Evolutionary conservation across 352 stramenopile species (phyloP).

Genomic region (Globisporangium polare): DNA sequence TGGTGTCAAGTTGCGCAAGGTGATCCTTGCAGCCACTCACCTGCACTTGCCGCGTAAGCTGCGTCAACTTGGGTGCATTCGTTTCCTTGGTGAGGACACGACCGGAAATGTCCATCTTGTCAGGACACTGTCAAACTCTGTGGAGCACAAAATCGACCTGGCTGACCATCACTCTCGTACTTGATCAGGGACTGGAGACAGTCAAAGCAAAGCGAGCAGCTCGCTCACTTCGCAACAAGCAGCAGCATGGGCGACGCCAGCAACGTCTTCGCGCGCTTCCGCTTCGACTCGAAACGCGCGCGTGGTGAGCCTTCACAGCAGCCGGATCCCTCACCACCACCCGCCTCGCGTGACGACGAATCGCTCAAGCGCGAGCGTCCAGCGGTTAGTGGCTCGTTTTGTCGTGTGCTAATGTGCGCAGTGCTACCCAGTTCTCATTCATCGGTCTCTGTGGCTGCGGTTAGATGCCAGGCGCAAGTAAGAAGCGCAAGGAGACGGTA

Average conservation of each 20-base stretch:
- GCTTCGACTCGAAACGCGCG: slow-evolving; percentile 51
- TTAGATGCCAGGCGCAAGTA: not conserved
- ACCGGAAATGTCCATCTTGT: too few species aligned
- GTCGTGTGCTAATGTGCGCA: too few species aligned
- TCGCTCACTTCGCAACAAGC: not conserved
- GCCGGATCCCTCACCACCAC: not conserved
- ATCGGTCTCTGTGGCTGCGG: not conserved
- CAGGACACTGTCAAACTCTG: too few species aligned
- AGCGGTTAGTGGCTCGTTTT: not conserved
- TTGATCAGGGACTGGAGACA: too few species aligned
- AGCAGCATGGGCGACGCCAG: slow-evolving; percentile 1
- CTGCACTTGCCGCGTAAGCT: too few species aligned
- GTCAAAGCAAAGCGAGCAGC: too few species aligned
- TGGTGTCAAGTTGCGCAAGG: too few species aligned
- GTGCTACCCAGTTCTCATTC: not conserved
- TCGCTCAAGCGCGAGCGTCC: not conserved
- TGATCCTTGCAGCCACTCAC: too few species aligned
- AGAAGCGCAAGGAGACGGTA: slow-evolving; percentile 9
- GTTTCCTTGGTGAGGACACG: too few species aligned
- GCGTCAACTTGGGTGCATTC: too few species aligned
- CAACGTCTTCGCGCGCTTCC: slow-evolving; percentile 56
- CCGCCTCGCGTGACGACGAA: not conserved
- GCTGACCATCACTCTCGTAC: too few species aligned
- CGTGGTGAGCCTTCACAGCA: slow-evolving; percentile 14
- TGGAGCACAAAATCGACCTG: too few species aligned